These are phyloP conservation scores for Brassica hybrid DNA, from an alignment of 441 rosid species.

Conservation along the genomic window DNA sequence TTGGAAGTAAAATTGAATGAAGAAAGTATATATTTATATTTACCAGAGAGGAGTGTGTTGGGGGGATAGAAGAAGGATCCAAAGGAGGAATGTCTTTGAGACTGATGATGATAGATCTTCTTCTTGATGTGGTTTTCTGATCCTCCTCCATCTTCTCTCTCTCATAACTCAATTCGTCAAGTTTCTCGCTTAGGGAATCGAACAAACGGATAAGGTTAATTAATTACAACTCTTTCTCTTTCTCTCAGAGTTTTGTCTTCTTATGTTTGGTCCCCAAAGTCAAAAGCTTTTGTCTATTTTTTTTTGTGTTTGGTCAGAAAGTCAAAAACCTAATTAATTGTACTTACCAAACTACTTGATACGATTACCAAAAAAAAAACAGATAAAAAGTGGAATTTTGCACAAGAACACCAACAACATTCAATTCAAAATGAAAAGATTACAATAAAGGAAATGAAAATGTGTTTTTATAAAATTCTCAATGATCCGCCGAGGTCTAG, in stretches of 20 bases:
- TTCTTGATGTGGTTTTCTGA: slow-evolving; percentile 23
- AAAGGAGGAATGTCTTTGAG: slow-evolving; percentile 44
- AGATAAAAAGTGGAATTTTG: not conserved
- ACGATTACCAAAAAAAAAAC: too few relatives aligned
- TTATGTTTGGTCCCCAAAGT: slow-evolving; percentile 7
- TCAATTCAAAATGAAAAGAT: not conserved
- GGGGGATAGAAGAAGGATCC: slow-evolving; percentile 36
- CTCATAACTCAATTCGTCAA: slow-evolving; percentile 16
- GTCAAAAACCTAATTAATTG: not conserved
- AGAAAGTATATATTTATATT: not conserved
- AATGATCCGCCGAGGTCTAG: slow-evolving; percentile 84
- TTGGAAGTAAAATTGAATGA: not conserved
- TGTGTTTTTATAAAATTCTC: slow-evolving; percentile 53
- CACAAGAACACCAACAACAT: not conserved
- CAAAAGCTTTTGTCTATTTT: slow-evolving; percentile 5
- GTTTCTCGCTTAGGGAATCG: slow-evolving; percentile 6
- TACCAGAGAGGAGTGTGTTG: slow-evolving; percentile 9
- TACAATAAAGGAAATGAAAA: not conserved
- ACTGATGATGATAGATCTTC: slow-evolving; percentile 30
- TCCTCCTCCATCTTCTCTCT: slow-evolving; percentile 8
- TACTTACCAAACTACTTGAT: not conserved
- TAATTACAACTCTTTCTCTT: not conserved
- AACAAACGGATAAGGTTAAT: slow-evolving; percentile 18
- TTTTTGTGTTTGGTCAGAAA: not conserved
- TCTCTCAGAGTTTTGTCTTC: too few relatives aligned